Evolutionary conservation across 352 stramenopile genomes (phyloP), one percentile per base, ranked within the genome.

Genomic region (Peronospora farinosa): DNA sequence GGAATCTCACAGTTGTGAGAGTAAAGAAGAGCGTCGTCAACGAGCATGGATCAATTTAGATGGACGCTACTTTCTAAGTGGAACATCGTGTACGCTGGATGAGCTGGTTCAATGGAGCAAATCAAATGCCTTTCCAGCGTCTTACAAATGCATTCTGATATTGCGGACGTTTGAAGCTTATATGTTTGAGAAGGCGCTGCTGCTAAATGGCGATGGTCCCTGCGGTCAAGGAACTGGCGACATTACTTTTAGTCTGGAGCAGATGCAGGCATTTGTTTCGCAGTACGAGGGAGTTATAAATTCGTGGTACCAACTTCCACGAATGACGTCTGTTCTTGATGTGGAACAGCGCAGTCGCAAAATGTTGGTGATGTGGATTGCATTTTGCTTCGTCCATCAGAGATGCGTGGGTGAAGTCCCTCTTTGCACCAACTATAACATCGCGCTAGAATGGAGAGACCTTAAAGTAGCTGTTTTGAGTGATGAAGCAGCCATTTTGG

Each of bases 341-440:
- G 57, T 81, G 13, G 64, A 78, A 33, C 62, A 78, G 28, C 59
- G 47, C 4, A 81, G 69, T 43, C 63, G 56, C 1, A 53, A 66
- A 31, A 49, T 81, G 37, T 25, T 84, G 9, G 41, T 79, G 8
- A 49, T 64, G 12, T 81, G 73, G 67, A 59, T 67, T 35, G 54
- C 65, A 0, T 81, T 75, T 50, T 75, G 67, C 25, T 41, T 81
- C 0, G 63, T 51, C 10, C 72, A 84, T 46, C 59, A 66, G 19
- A 31, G 28, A 40, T 68, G 56, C 16, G 44, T 47, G 0, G 2
- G 16, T 0, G 35, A 54, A 37, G 46, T 58, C 1, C 37, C 28
- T 13, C 8, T 68, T 15, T 48, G 69, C 2, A 23, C 27, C 0
- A n/a, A 67, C n/a, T 84, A 74, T 31, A 62, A 67, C 5, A 75